A percentile compares a stretch with the other conserved stretches of the same genome.
Evolutionary conservation across 2,329 filamentous ascomycete species (phyloP).

Genomic region (Aspergillus oerlinghausenensis): DNA sequence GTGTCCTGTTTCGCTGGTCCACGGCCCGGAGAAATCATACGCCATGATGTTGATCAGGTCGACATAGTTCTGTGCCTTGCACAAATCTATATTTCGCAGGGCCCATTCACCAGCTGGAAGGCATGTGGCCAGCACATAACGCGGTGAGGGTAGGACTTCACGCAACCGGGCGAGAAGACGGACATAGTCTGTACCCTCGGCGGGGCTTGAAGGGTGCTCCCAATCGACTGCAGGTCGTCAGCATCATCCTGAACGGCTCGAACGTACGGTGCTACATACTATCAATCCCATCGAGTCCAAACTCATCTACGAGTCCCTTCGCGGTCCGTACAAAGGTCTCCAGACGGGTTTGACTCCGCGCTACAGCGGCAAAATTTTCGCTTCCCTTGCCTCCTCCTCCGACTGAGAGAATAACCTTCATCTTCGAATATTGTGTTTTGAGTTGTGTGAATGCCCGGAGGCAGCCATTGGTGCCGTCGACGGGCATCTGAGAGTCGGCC

Average conservation of each 20-base stretch:
- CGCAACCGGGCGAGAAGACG: constrained; percentile 64
- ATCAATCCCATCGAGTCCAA: constrained; percentile 70
- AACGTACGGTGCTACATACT: constrained; percentile 47
- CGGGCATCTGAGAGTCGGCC: constrained; percentile 67
- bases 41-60: constrained; percentile 76
- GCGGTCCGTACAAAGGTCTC: constrained; percentile 69
- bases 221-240: constrained; percentile 60
- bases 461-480: constrained; percentile 67
- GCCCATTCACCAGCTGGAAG: constrained; percentile 64
- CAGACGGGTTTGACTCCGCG: constrained; percentile 54
- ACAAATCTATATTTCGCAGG: constrained; percentile 65
- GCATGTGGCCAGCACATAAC: constrained; percentile 66
- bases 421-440: constrained; percentile 64
- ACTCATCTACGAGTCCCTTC: constrained; percentile 63
- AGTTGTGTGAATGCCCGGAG: constrained; percentile 68
- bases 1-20: constrained; percentile 64
- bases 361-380: constrained; percentile 64
- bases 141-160: constrained; percentile 61
- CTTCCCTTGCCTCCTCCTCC: constrained; percentile 63
- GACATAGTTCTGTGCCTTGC: constrained; percentile 58
- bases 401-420: constrained; percentile 73
- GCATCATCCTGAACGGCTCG: not conserved
- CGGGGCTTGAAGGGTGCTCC: constrained; percentile 65
- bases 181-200: constrained; percentile 67
- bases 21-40: constrained; percentile 73